Conservation (phyloP, 345 rosid species). For the Populus davidiana region DNA sequence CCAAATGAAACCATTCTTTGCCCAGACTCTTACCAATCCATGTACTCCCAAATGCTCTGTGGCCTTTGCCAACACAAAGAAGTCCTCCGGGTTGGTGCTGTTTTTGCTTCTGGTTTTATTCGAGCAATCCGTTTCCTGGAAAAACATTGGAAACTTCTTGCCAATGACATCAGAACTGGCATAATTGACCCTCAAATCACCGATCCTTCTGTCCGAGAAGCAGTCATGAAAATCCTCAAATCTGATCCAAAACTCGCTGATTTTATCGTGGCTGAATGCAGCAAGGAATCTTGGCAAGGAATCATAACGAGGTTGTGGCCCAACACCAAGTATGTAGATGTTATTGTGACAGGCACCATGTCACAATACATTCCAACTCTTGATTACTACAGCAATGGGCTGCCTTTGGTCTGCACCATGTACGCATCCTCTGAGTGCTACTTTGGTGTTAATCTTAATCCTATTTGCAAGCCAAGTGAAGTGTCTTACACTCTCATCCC, state of each 20-base stretch:
- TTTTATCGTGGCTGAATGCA: conserved; percentile 41
- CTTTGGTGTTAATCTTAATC: conserved; percentile 82
- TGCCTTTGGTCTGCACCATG: conserved; percentile 95
- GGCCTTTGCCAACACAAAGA: conserved; percentile 46
- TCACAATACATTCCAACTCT: conserved; percentile 95
- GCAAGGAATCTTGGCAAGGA: conserved; percentile 47
- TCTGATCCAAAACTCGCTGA: conserved; percentile 46
- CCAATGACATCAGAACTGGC: conserved; percentile 42
- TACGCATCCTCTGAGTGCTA: conserved; percentile 98
- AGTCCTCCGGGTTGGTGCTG: conserved; percentile 57
- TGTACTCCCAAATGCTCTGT: conserved; percentile 60
- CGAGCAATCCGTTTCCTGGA: conserved; percentile 55
- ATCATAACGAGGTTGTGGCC: conserved; percentile 57
- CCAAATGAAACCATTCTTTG: conserved; percentile 56
- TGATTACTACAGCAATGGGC: conserved; percentile 77
- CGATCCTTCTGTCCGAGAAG: conserved; percentile 37
- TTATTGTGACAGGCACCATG: conserved; percentile 98
- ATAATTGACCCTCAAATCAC: conserved; percentile 37
- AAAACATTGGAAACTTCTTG: conserved; percentile 43
- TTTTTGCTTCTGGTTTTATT: conserved; percentile 58
- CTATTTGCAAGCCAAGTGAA: conserved; percentile 79
- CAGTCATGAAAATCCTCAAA: conserved; percentile 38
- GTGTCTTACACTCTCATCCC: conserved; percentile 90
- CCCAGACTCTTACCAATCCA: conserved; percentile 51
- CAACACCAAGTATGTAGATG: conserved; percentile 63